Base-by-base conservation (phyloP, 1,139 yeast species). In the Tardiomyces digboiensis region DNA sequence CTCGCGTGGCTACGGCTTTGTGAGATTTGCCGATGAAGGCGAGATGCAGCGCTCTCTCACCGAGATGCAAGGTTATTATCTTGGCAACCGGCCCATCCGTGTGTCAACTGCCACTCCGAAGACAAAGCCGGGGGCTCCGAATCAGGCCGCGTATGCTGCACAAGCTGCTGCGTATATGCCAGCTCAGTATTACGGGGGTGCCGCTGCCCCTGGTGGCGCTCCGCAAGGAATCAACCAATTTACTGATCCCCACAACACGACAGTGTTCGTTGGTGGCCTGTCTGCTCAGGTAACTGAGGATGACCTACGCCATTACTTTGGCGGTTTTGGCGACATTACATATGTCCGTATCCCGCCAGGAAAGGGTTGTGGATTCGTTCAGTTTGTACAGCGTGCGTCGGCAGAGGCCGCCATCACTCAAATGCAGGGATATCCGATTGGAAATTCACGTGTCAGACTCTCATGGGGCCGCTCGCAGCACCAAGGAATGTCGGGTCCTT, bases 231-330 rank as follows among this genome's bases (percentile, higher is more conserved):
- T 74, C 52, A 72, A 66, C 52, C 78, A 76, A 52, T 82, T 68
- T 58, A 71, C 82, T 38, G 95, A 87, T 57, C 88, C 89, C 18
- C 80, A 75, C 58, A 88, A 87, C 61, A 86, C 96, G 12, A 88
- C 97, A 0, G 95, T 88, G n/a, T 88, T 88, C 61, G 91, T 88
- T 19, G 97, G 97, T 21, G 97, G 97, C 0, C 67, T 88, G 41
- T 80, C 91, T 7, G 71, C 81, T 19, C 79, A 80, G 43, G 88
- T 86, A 21, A 71, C 78, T 14, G 97, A 87, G 58, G 82, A 80
- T 42, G 85, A 88, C 36, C 67, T 89, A 42, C 75, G 80, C 52
- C 70, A 84, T 3, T 71, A 82, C 43, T 88, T 88, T 66, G 80
- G 80, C 55, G 86, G 93, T 13, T 89, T 85, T 68, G 97, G 97